A percentile compares a stretch with the other conserved stretches of the same genome.
These are phyloP conservation scores for Acacia crassicarpa DNA, from an alignment of 306 rosid genomes.

Conservation along the genomic window DNA sequence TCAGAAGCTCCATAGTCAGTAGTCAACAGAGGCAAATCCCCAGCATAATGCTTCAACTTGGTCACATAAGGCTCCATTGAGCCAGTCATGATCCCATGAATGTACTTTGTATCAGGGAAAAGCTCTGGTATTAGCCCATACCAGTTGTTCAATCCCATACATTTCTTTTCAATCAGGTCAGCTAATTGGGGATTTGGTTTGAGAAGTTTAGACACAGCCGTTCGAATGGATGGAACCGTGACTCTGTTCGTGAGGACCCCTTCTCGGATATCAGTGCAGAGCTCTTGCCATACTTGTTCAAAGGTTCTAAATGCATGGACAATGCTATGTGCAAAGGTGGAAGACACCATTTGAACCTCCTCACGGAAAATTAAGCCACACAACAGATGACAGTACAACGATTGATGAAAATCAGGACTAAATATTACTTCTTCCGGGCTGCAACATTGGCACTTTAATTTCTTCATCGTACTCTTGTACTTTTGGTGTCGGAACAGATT, in stretches of 20 bases:
- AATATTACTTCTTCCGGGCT: not conserved
- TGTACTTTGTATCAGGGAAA: slow-evolving; percentile 79
- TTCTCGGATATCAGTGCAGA: slow-evolving; percentile 59
- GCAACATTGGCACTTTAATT: not conserved
- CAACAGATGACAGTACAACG: not conserved
- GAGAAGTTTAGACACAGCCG: slow-evolving; percentile 66
- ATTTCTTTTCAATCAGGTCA: slow-evolving; percentile 45
- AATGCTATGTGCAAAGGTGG: not conserved
- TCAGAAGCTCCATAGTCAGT: slow-evolving; percentile 96
- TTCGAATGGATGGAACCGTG: slow-evolving; percentile 52
- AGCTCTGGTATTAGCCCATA: slow-evolving; percentile 84
- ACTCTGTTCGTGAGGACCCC: slow-evolving; percentile 64
- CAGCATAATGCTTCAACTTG: slow-evolving; percentile 82
- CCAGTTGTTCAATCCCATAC: slow-evolving; percentile 78
- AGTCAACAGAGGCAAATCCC: slow-evolving; percentile 68
- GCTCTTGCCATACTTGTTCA: slow-evolving; percentile 8
- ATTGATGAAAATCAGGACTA: not conserved
- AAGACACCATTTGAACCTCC: not conserved
- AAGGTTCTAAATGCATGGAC: not conserved
- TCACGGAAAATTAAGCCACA: not conserved
- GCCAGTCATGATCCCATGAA: slow-evolving; percentile 93
- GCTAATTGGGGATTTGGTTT: slow-evolving; percentile 79
- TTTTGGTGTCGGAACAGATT: not conserved
- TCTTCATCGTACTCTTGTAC: not conserved
- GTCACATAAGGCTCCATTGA: slow-evolving; percentile 89